These are phyloP conservation scores for Podaxis pistillaris DNA, from an alignment of 768 basidiomycete genomes.

Conservation along the genomic window DNA sequence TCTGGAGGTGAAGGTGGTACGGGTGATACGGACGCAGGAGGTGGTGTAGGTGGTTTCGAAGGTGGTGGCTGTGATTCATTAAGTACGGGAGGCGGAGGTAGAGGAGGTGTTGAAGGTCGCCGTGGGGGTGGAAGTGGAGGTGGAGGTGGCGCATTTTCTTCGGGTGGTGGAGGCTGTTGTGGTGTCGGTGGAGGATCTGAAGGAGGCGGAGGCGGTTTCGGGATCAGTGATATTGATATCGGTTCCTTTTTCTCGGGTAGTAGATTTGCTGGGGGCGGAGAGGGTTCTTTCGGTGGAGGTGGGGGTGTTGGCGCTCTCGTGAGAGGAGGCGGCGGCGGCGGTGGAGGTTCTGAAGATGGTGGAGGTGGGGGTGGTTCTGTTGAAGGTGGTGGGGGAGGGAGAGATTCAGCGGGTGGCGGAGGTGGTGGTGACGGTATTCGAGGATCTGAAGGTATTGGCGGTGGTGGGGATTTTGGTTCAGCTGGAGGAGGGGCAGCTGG, in stretches of 20 bases:
- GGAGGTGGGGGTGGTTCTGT: slow-evolving; percentile 29
- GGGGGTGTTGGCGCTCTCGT: slow-evolving; percentile 18
- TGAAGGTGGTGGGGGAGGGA: slow-evolving; percentile 25
- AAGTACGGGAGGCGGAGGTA: slow-evolving; percentile 18
- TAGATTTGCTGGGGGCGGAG: slow-evolving; percentile 33
- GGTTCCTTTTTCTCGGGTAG: slow-evolving; percentile 36
- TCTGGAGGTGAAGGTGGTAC: slow-evolving; percentile 21
- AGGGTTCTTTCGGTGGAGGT: slow-evolving; percentile 22
- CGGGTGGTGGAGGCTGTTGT: slow-evolving; percentile 15
- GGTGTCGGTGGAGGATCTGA: slow-evolving; percentile 23
- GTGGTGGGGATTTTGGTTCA: slow-evolving; percentile 29
- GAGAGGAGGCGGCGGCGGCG: slow-evolving; percentile 28
- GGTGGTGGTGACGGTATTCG: slow-evolving; percentile 21
- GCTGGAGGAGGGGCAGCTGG: slow-evolving; percentile 26
- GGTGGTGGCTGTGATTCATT: slow-evolving; percentile 18
- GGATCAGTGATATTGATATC: slow-evolving; percentile 28
- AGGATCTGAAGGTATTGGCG: slow-evolving; percentile 23
- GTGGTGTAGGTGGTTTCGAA: slow-evolving; percentile 21
- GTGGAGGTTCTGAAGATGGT: slow-evolving; percentile 23
- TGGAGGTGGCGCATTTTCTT: slow-evolving; percentile 6
- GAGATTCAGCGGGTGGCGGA: slow-evolving; percentile 19
- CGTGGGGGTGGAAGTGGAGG: slow-evolving; percentile 9
- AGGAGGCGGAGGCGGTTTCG: slow-evolving; percentile 23
- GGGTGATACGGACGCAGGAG: slow-evolving; percentile 26
- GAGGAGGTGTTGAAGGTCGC: slow-evolving; percentile 20